Evolutionary conservation across 352 stramenopile species (phyloP).

Genomic region (Phytophthora sp.): DNA sequence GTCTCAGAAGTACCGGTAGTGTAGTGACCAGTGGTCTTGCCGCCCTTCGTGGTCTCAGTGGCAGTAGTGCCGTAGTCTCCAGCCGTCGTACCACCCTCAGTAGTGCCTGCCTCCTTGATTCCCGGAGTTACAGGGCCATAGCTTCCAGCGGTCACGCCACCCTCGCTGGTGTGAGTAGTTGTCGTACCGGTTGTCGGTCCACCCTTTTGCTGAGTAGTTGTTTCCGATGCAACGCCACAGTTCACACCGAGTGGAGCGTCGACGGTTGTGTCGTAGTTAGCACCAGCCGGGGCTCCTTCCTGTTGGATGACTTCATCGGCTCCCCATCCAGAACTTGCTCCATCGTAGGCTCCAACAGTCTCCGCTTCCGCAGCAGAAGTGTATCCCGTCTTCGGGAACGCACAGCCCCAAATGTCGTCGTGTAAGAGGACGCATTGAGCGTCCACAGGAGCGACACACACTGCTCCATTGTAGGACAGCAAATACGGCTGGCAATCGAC

Average conservation of each 20-base stretch:
- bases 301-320: not conserved
- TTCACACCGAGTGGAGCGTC: not conserved
- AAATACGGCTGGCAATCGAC: constrained; percentile 25
- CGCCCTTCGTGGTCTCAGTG: not conserved
- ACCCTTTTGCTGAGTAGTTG: not conserved
- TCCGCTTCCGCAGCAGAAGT: constrained; percentile 4
- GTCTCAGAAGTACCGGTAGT: not conserved
- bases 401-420: constrained; percentile 24
- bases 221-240: not conserved
- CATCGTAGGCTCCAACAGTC: not conserved
- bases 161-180: not conserved
- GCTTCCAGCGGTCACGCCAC: too few species aligned
- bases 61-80: not conserved
- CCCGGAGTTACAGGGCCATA: too few species aligned
- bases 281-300: not conserved
- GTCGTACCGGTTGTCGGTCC: not conserved
- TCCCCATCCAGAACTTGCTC: not conserved
- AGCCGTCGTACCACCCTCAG: not conserved
- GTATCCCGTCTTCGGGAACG: constrained; percentile 18
- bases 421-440: constrained; percentile 22
- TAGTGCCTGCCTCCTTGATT: too few species aligned
- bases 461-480: constrained; percentile 28
- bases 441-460: constrained; percentile 31
- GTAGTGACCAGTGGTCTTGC: not conserved
- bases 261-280: not conserved